Conservation (phyloP, 208 protist species). For the Crithidia sp. region DNA sequence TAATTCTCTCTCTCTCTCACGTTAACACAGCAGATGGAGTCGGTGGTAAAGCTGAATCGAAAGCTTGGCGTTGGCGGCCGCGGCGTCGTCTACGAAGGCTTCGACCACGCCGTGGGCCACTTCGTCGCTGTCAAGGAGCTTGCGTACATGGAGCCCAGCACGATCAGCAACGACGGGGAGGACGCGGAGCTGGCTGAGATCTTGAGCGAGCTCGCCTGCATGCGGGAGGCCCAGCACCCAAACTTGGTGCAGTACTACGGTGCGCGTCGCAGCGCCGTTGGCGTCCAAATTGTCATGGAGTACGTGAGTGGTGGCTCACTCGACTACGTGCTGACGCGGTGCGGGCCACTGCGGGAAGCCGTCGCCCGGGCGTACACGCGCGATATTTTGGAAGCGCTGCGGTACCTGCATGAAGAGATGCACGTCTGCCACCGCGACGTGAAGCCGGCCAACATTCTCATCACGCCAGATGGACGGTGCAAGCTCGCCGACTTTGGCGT, state of each 20-base stretch:
- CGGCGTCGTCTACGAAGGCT: slow-evolving; percentile 86
- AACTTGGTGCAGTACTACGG: slow-evolving; percentile 89
- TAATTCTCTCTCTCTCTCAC: too few relatives aligned
- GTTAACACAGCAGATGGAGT: slow-evolving; percentile 18
- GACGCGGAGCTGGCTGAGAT: slow-evolving; percentile 45
- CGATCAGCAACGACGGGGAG: slow-evolving; percentile 21
- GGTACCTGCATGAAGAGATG: slow-evolving; percentile 81
- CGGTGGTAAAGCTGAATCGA: slow-evolving; percentile 65
- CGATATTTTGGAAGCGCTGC: slow-evolving; percentile 79
- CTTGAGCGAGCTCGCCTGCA: slow-evolving; percentile 74
- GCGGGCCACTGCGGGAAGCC: slow-evolving; percentile 66
- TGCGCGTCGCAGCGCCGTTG: slow-evolving; percentile 59
- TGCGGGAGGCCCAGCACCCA: slow-evolving; percentile 73
- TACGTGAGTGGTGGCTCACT: slow-evolving; percentile 86
- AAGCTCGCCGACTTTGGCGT: slow-evolving; percentile 93
- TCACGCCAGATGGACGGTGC: slow-evolving; percentile 79
- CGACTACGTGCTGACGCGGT: slow-evolving; percentile 66
- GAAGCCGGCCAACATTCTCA: slow-evolving; percentile 92
- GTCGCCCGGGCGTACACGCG: slow-evolving; percentile 75
- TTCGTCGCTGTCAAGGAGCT: slow-evolving; percentile 92
- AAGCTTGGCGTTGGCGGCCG: slow-evolving; percentile 78
- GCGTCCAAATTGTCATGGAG: slow-evolving; percentile 92
- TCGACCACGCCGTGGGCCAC: slow-evolving; percentile 75
- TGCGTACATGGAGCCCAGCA: slow-evolving; percentile 49
- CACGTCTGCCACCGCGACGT: slow-evolving; percentile 92